These are phyloP conservation scores for Penicillium verhagenii DNA, from an alignment of 495 filamentous ascomycete species.

Conservation along the genomic window DNA sequence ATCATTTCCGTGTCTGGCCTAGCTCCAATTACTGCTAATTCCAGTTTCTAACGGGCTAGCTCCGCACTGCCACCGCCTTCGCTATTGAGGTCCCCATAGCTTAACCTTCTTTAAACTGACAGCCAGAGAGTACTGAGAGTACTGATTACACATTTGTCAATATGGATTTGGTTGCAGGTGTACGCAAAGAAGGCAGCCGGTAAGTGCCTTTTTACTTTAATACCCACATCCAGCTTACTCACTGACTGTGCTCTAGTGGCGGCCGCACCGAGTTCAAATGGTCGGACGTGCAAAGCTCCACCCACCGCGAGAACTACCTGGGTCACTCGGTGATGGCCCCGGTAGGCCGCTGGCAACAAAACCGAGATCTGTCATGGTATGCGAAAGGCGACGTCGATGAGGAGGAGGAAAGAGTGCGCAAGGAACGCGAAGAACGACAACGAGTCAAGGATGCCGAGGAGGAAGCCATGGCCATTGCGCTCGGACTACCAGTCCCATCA, in stretches of 20 bases:
- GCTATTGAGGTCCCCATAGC: background rate
- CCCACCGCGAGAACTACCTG: constrained; percentile 94
- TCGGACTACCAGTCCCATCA: constrained; percentile 70
- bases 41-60: background rate
- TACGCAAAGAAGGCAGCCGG: constrained; percentile 90
- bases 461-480: constrained; percentile 77
- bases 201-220: constrained; percentile 21
- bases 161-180: constrained; percentile 93
- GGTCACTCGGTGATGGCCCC: constrained; percentile 94
- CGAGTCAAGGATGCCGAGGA: constrained; percentile 89
- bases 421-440: constrained; percentile 71
- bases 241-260: constrained; percentile 52
- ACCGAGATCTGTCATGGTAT: constrained; percentile 87
- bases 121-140: too few relatives aligned
- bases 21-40: background rate
- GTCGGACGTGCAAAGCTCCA: constrained; percentile 85
- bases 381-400: constrained; percentile 61
- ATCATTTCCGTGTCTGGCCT: background rate
- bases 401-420: constrained; percentile 59
- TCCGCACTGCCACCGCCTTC: constrained; percentile 20
- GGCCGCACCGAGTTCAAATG: constrained; percentile 92
- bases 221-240: background rate
- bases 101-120: background rate
- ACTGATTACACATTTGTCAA: background rate
- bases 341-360: constrained; percentile 93